phyloP scores from a whole-genome alignment of 352 stramenopile genomes.

The Pythium rhizo-oryzae region DNA sequence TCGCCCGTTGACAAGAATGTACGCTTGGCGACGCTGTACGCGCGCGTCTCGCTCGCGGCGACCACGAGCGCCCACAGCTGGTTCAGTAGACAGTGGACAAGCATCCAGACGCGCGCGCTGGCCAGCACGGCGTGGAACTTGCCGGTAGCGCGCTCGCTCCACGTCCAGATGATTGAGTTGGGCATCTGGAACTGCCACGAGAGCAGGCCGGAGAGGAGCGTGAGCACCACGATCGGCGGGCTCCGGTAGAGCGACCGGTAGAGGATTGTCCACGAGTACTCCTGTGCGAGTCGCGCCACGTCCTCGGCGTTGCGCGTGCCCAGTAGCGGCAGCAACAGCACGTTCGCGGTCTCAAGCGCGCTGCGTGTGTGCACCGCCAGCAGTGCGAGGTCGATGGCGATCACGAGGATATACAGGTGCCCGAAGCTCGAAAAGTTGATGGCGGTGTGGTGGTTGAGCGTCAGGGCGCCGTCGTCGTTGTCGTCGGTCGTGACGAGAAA shows the following conservation, averaged over 20 bases:
- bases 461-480: slow-evolving; percentile 23
- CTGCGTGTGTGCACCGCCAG: slow-evolving; percentile 33
- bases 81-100: slow-evolving; percentile 44
- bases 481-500: slow-evolving; percentile 28
- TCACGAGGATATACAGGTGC: slow-evolving; percentile 49
- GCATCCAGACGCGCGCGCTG: slow-evolving; percentile 51
- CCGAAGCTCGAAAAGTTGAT: slow-evolving; percentile 64
- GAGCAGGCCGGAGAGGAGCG: slow-evolving; percentile 41
- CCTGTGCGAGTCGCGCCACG: slow-evolving; percentile 9
- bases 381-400: slow-evolving; percentile 44
- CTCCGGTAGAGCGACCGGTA: slow-evolving; percentile 64
- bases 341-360: slow-evolving; percentile 36
- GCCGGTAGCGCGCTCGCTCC: slow-evolving; percentile 30
- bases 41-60: slow-evolving; percentile 35
- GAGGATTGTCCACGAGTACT: slow-evolving; percentile 48
- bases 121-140: slow-evolving; percentile 36
- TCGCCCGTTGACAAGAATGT: slow-evolving; percentile 47
- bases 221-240: slow-evolving; percentile 38
- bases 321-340: slow-evolving; percentile 39
- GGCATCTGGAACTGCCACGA: slow-evolving; percentile 58
- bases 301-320: slow-evolving; percentile 28
- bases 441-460: slow-evolving; percentile 27
- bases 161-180: slow-evolving; percentile 51
- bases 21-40: slow-evolving; percentile 42
- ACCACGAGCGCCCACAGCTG: slow-evolving; percentile 42